These are phyloP conservation scores for Candida smagusa DNA, from an alignment of 1,139 yeast species.

Conservation along the genomic window DNA sequence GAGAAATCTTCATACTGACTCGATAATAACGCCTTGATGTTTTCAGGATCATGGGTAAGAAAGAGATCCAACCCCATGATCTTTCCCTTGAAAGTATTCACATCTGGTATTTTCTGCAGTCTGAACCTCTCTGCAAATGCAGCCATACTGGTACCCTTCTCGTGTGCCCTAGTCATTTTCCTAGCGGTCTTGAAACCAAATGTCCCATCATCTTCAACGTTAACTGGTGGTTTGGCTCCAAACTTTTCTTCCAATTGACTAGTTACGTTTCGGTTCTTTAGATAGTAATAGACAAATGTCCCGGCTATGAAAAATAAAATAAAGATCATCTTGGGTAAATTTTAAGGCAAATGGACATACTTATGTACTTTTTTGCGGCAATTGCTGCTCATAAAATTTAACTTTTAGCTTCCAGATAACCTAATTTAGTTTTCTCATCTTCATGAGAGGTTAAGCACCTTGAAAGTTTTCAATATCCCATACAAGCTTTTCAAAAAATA, in stretches of 20 bases:
- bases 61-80: slow-evolving; percentile 10
- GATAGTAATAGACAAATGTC: not conserved
- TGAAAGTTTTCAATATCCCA: no score
- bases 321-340: no score
- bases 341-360: no score
- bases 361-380: no score
- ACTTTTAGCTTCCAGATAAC: no score
- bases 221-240: slow-evolving; percentile 11
- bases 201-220: slow-evolving; percentile 1
- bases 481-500: no score
- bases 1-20: slow-evolving; percentile 49
- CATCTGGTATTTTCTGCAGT: not conserved
- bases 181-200: not conserved
- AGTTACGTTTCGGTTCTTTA: not conserved
- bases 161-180: not conserved
- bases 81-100: not conserved
- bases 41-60: slow-evolving; percentile 19
- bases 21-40: slow-evolving; percentile 37
- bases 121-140: slow-evolving; percentile 3
- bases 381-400: no score
- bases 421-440: no score
- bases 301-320: no score
- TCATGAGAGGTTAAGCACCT: no score
- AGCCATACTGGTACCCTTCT: not conserved
- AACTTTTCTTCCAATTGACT: slow-evolving; percentile 3